These are phyloP conservation scores for Acer yangbiense DNA, from an alignment of 345 rosid genomes.

Conservation along the genomic window DNA sequence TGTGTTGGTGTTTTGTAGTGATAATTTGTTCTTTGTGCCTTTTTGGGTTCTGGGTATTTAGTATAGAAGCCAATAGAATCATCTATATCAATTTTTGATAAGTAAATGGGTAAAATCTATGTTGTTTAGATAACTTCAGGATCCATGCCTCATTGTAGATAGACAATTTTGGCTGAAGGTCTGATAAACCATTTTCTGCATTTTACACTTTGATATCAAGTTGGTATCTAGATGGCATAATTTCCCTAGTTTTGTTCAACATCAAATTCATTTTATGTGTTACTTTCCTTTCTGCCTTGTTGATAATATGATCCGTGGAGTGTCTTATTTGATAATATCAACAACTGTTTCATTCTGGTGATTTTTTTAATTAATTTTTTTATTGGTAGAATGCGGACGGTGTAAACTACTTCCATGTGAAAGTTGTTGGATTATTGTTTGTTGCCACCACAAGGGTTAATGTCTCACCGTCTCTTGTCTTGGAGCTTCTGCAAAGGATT, in stretches of 20 bases:
- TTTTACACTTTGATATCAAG: too few relatives aligned
- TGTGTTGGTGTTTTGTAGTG: too few relatives aligned
- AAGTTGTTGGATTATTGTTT: constrained; percentile 86
- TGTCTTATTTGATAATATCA: background rate
- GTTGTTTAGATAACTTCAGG: too few relatives aligned
- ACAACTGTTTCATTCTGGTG: background rate
- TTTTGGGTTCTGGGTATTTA: too few relatives aligned
- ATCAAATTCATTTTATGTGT: background rate
- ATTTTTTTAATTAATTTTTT: constrained; percentile 5
- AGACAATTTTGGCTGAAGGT: too few relatives aligned
- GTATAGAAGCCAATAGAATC: too few relatives aligned
- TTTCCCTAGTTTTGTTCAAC: background rate
- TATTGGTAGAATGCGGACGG: constrained; percentile 76
- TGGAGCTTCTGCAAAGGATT: constrained; percentile 97
- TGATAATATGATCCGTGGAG: background rate
- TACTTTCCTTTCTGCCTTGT: background rate
- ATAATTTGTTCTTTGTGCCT: too few relatives aligned
- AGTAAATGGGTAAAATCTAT: too few relatives aligned
- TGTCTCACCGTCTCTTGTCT: constrained; percentile 84
- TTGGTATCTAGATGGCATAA: too few relatives aligned
- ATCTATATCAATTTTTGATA: too few relatives aligned
- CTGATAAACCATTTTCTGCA: too few relatives aligned
- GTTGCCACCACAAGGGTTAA: constrained; percentile 97
- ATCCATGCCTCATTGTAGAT: too few relatives aligned
- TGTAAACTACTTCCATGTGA: constrained; percentile 97